Percentiles rank a stretch among this genome's conserved stretches.
phyloP scores from a whole-genome alignment of 2,329 filamentous ascomycete species.

The Fusarium sp. region DNA sequence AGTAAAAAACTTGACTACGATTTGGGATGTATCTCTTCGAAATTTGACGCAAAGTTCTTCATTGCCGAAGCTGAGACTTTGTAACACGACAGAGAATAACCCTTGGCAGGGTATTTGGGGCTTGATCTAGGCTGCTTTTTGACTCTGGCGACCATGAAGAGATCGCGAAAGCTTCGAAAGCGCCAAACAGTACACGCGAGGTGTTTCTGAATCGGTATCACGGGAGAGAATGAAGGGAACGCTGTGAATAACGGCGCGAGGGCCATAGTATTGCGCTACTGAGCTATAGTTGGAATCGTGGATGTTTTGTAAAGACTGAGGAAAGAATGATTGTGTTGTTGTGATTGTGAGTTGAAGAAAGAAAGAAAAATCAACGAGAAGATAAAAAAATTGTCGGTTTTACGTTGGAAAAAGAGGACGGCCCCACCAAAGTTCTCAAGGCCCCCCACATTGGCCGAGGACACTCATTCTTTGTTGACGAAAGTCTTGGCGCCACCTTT shows the following conservation, averaged over 20 bases:
- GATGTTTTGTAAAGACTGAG: background rate
- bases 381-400: slow-evolving; percentile 34
- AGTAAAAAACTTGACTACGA: slow-evolving; percentile 24
- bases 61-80: slow-evolving; percentile 80
- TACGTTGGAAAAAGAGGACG: slow-evolving; percentile 19
- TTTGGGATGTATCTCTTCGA: slow-evolving; percentile 75
- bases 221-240: slow-evolving; percentile 1
- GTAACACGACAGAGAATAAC: slow-evolving; percentile 95
- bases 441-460: slow-evolving; percentile 25
- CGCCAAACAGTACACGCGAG: slow-evolving; percentile 61
- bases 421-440: slow-evolving; percentile 28
- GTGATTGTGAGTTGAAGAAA: slow-evolving; percentile 24
- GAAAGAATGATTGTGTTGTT: background rate
- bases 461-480: slow-evolving; percentile 4
- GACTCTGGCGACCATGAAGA: slow-evolving; percentile 81
- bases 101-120: slow-evolving; percentile 85
- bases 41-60: slow-evolving; percentile 88
- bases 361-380: slow-evolving; percentile 12
- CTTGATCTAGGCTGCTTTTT: slow-evolving; percentile 86
- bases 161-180: slow-evolving; percentile 92
- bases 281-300: slow-evolving; percentile 13
- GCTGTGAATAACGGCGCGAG: slow-evolving; percentile 4
- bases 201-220: slow-evolving; percentile 27
- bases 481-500: slow-evolving; percentile 28
- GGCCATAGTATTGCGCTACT: slow-evolving; percentile 34